Evolutionary conservation across 2,329 filamentous ascomycete genomes (phyloP).

Genomic region (Moelleriella libera): DNA sequence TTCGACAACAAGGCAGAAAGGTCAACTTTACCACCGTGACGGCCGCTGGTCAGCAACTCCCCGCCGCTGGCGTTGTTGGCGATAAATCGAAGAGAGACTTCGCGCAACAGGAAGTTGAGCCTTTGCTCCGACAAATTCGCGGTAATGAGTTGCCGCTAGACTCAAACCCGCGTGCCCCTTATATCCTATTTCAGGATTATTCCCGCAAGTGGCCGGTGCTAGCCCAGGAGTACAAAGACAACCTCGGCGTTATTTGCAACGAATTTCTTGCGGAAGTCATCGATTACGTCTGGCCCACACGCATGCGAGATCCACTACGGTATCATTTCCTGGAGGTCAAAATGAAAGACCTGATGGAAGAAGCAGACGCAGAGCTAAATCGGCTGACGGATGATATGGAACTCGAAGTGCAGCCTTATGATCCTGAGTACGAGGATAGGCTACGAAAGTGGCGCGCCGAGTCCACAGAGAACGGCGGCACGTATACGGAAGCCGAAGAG

Average conservation of each 20-base stretch:
- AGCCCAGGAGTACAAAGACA: slow-evolving; percentile 39
- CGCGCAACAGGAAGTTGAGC: slow-evolving; percentile 32
- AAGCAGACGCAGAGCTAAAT: slow-evolving; percentile 30
- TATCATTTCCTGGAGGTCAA: slow-evolving; percentile 33
- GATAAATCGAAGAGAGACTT: slow-evolving; percentile 31
- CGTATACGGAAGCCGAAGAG: slow-evolving; percentile 36
- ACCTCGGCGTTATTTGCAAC: slow-evolving; percentile 37
- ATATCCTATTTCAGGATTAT: slow-evolving; percentile 39
- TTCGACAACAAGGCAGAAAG: slow-evolving; percentile 34
- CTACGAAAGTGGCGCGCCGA: slow-evolving; percentile 31
- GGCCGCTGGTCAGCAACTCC: slow-evolving; percentile 8
- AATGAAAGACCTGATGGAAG: slow-evolving; percentile 30
- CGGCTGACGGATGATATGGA: slow-evolving; percentile 34
- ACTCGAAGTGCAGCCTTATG: slow-evolving; percentile 37
- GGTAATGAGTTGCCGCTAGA: slow-evolving; percentile 39
- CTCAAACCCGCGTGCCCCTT: slow-evolving; percentile 36
- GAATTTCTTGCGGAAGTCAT: slow-evolving; percentile 38
- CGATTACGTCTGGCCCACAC: slow-evolving; percentile 32
- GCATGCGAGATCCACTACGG: slow-evolving; percentile 36
- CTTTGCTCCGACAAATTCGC: slow-evolving; percentile 32
- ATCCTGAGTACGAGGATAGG: slow-evolving; percentile 37
- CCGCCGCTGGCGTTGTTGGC: slow-evolving; percentile 15
- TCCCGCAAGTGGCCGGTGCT: slow-evolving; percentile 37
- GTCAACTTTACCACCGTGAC: slow-evolving; percentile 23
- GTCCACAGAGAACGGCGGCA: slow-evolving; percentile 26